These are phyloP conservation scores for Penicillium fimorum DNA, from an alignment of 495 filamentous ascomycete species.

Conservation along the genomic window DNA sequence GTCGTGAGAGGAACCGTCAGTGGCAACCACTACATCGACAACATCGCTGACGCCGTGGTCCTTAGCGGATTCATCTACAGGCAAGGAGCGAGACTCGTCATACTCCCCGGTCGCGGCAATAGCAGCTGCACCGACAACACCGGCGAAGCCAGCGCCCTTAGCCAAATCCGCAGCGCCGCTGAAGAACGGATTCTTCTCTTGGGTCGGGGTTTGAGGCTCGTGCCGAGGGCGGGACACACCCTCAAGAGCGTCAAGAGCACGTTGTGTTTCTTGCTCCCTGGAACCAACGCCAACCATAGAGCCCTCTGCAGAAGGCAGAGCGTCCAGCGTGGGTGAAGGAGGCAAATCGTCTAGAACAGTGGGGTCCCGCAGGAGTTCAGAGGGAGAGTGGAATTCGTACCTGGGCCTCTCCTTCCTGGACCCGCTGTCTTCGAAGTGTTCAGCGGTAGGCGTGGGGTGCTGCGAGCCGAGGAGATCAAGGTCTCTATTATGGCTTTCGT, in stretches of 20 bases:
- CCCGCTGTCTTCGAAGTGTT: conserved; percentile 9
- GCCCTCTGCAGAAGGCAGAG: conserved; percentile 39
- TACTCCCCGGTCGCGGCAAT: conserved; percentile 21
- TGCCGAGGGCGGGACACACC: conserved; percentile 1
- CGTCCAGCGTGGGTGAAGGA: conserved; percentile 25
- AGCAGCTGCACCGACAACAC: conserved; percentile 31
- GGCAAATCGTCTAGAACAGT: conserved; percentile 27
- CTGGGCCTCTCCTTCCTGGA: conserved; percentile 34
- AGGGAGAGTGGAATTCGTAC: conserved; percentile 49
- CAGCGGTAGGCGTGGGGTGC: conserved; percentile 29
- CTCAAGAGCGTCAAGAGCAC: conserved; percentile 10
- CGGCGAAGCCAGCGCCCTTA: conserved; percentile 23
- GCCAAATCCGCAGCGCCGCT: not conserved
- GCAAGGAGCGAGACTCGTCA: conserved; percentile 1
- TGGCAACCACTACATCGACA: conserved; percentile 30
- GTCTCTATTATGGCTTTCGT: conserved; percentile 12
- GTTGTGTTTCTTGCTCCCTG: conserved; percentile 10
- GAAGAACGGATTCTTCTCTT: conserved; percentile 12
- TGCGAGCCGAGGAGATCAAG: conserved; percentile 27
- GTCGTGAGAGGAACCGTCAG: not conserved
- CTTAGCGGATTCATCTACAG: not conserved
- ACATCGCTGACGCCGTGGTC: conserved; percentile 23
- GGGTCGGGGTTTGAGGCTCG: conserved; percentile 23
- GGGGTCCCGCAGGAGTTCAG: conserved; percentile 44
- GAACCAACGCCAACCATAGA: conserved; percentile 27